phyloP scores from a whole-genome alignment of 768 basidiomycete genomes.

The Exsudoporus frostii region DNA sequence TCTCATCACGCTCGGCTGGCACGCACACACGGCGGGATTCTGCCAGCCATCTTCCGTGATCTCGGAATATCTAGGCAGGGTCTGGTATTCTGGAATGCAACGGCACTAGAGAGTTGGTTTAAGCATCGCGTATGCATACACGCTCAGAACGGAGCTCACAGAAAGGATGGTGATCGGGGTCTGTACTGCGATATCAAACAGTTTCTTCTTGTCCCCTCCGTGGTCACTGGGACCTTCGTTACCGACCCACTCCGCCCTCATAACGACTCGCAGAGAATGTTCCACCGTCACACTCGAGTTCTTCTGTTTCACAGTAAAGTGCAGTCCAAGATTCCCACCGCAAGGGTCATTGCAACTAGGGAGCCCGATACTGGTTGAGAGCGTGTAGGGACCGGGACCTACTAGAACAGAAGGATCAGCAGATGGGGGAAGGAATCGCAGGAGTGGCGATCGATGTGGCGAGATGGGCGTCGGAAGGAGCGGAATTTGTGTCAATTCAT shows the following conservation, averaged over 20 bases:
- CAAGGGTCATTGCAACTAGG: slow-evolving; percentile 12
- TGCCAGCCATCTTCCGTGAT: slow-evolving; percentile 16
- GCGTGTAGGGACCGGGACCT: slow-evolving; percentile 26
- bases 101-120: slow-evolving; percentile 50
- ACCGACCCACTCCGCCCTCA: slow-evolving; percentile 73
- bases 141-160: slow-evolving; percentile 42
- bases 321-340: slow-evolving; percentile 39
- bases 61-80: slow-evolving; percentile 72
- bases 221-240: slow-evolving; percentile 59
- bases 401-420: slow-evolving; percentile 22
- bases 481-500: slow-evolving; percentile 8
- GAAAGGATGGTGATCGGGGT: slow-evolving; percentile 87
- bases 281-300: slow-evolving; percentile 67
- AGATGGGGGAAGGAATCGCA: slow-evolving; percentile 12
- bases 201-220: slow-evolving; percentile 62
- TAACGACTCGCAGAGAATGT: slow-evolving; percentile 76
- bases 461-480: slow-evolving; percentile 30
- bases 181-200: slow-evolving; percentile 87
- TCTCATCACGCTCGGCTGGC: slow-evolving; percentile 19
- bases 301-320: slow-evolving; percentile 69
- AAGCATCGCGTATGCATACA: not conserved
- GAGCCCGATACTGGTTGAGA: slow-evolving; percentile 16
- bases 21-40: slow-evolving; percentile 40
- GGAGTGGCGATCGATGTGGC: slow-evolving; percentile 28
- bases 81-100: slow-evolving; percentile 75